Conservation (phyloP, 441 rosid species). For the Raphanus hybrid region DNA sequence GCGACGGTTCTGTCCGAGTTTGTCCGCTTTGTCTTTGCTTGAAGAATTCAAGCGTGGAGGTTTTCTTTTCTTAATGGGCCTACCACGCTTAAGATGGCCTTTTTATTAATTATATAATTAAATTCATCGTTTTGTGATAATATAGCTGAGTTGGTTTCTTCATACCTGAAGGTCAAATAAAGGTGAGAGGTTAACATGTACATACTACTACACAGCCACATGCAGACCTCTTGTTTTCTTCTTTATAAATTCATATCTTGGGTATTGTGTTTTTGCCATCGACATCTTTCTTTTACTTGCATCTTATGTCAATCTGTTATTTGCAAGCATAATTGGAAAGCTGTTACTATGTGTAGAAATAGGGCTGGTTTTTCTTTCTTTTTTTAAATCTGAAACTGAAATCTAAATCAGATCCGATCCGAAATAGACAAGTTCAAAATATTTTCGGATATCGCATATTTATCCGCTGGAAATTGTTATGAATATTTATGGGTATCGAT, state of each 20-base stretch:
- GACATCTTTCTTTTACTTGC: no score
- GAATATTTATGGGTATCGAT: no score
- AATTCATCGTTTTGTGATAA: constrained; percentile 2
- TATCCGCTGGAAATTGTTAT: no score
- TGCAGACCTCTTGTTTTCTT: background rate
- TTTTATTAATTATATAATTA: constrained; percentile 10
- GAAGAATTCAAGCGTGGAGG: constrained; percentile 77
- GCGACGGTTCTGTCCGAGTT: constrained; percentile 63
- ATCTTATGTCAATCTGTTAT: no score
- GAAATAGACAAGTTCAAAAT: no score
- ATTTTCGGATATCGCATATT: no score
- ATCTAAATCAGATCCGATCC: no score
- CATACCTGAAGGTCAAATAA: background rate
- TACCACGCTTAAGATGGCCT: background rate
- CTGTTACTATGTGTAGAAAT: no score
- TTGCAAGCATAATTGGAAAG: no score
- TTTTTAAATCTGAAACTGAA: no score
- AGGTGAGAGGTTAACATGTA: constrained; percentile 10
- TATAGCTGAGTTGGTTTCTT: constrained; percentile 3
- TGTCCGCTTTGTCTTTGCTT: constrained; percentile 78
- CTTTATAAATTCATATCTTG: background rate
- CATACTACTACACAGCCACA: background rate
- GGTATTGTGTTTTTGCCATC: no score
- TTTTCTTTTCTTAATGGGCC: constrained; percentile 54
- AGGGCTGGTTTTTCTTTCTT: no score